Percentiles rank a stretch among this genome's conserved stretches.
Conservation (phyloP, 2,329 filamentous ascomycete genomes). For the Pseudocercospora ulei region DNA sequence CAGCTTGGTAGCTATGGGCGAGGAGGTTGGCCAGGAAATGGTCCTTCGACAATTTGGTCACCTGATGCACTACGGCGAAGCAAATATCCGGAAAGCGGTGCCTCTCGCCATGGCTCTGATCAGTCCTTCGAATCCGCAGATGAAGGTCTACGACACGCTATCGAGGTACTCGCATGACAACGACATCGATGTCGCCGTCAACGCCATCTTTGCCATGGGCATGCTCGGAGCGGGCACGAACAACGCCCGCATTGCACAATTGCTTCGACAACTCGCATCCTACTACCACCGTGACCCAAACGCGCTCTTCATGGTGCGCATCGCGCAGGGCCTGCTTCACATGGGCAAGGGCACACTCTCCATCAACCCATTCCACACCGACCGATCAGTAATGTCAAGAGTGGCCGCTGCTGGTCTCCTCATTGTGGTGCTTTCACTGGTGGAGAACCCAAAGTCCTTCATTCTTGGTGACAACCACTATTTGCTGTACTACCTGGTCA, state of each 20-base stretch:
- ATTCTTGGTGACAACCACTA: slow-evolving; percentile 68
- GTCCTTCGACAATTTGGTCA: slow-evolving; percentile 94
- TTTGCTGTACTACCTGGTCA: slow-evolving; percentile 92
- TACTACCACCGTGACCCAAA: slow-evolving; percentile 98
- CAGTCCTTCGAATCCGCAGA: slow-evolving; percentile 95
- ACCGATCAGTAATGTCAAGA: slow-evolving; percentile 85
- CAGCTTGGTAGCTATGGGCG: slow-evolving; percentile 91
- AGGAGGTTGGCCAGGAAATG: slow-evolving; percentile 98
- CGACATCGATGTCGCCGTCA: slow-evolving; percentile 94
- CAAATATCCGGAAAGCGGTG: slow-evolving; percentile 93
- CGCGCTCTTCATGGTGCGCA: slow-evolving; percentile 96
- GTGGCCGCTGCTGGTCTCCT: slow-evolving; percentile 84
- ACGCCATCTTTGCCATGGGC: slow-evolving; percentile 98
- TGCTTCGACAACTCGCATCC: slow-evolving; percentile 86
- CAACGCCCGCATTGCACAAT: slow-evolving; percentile 89
- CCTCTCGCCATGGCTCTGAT: slow-evolving; percentile 93
- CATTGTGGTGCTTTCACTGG: slow-evolving; percentile 82
- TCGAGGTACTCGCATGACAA: slow-evolving; percentile 98
- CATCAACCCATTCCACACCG: slow-evolving; percentile 97
- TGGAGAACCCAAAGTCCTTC: slow-evolving; percentile 79
- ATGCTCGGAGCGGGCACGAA: slow-evolving; percentile 93
- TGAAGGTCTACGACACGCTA: slow-evolving; percentile 98
- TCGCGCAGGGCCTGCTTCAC: slow-evolving; percentile 91
- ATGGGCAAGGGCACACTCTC: slow-evolving; percentile 98
- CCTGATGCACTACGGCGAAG: slow-evolving; percentile 96